A percentile compares a stretch with the other conserved stretches of the same genome.
Conservation (phyloP, 2,329 filamentous ascomycete species). For the Cercospora citrullina region DNA sequence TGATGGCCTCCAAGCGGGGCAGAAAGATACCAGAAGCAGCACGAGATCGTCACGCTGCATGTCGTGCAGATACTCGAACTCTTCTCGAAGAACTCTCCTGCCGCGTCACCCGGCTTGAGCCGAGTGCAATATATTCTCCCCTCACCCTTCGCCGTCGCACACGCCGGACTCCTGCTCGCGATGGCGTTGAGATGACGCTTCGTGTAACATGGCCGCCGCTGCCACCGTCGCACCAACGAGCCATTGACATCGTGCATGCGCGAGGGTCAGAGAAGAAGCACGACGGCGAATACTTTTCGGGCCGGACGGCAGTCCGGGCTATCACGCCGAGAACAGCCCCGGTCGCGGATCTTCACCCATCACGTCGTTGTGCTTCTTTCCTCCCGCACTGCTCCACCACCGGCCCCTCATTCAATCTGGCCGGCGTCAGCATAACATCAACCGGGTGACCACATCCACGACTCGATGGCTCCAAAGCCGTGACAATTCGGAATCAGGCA, state of each 20-base stretch:
- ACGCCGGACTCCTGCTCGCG: background rate
- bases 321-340: slow-evolving; percentile 9
- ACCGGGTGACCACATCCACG: slow-evolving; percentile 2
- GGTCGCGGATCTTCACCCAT: background rate
- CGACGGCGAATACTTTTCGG: background rate
- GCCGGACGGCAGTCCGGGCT: background rate
- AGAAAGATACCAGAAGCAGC: background rate
- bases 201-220: background rate
- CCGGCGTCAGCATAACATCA: background rate
- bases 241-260: background rate
- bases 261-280: background rate
- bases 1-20: background rate
- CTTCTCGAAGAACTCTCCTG: slow-evolving; percentile 5
- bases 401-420: background rate
- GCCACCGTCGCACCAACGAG: background rate
- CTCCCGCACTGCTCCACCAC: background rate
- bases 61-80: background rate
- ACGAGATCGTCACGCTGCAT: slow-evolving; percentile 1
- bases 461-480: background rate
- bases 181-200: background rate
- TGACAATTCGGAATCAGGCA: background rate
- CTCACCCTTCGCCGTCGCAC: background rate
- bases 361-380: background rate
- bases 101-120: slow-evolving; percentile 4
- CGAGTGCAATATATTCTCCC: background rate